phyloP scores from a whole-genome alignment of 495 filamentous ascomycete species.

The Penicillium alfredii region DNA sequence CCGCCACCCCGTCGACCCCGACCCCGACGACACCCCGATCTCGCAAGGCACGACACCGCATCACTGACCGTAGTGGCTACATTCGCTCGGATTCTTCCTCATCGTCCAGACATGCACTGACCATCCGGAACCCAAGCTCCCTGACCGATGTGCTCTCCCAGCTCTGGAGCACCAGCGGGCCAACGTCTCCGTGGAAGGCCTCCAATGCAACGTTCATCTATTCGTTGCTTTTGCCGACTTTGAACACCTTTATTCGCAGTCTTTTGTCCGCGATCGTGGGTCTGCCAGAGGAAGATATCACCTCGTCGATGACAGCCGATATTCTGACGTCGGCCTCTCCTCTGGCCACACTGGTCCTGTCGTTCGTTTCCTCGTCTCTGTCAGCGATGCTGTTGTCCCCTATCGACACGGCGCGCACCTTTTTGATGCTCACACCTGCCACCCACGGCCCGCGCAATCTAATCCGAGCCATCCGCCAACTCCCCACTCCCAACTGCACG shows the following conservation, averaged over 20 bases:
- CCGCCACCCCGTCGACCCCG: slow-evolving; percentile 53
- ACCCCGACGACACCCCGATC: slow-evolving; percentile 50
- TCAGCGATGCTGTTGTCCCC: slow-evolving; percentile 77
- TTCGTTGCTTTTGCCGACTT: slow-evolving; percentile 71
- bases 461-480: slow-evolving; percentile 62
- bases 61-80: slow-evolving; percentile 49
- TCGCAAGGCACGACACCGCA: slow-evolving; percentile 37
- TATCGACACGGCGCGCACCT: slow-evolving; percentile 82
- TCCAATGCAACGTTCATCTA: slow-evolving; percentile 89
- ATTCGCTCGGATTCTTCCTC: slow-evolving; percentile 35
- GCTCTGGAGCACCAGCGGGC: slow-evolving; percentile 83
- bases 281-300: slow-evolving; percentile 68
- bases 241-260: slow-evolving; percentile 81
- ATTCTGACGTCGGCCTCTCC: slow-evolving; percentile 69
- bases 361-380: slow-evolving; percentile 73
- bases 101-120: slow-evolving; percentile 54
- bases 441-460: slow-evolving; percentile 66
- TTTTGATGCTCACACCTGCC: slow-evolving; percentile 75
- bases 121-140: slow-evolving; percentile 62
- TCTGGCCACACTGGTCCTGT: slow-evolving; percentile 65
- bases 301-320: slow-evolving; percentile 46
- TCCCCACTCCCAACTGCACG: slow-evolving; percentile 63
- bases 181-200: slow-evolving; percentile 91
- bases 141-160: slow-evolving; percentile 73
- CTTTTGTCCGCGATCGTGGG: slow-evolving; percentile 78